These are phyloP conservation scores for Pleurotus cornucopiae DNA, from an alignment of 768 basidiomycete genomes.

Conservation along the genomic window DNA sequence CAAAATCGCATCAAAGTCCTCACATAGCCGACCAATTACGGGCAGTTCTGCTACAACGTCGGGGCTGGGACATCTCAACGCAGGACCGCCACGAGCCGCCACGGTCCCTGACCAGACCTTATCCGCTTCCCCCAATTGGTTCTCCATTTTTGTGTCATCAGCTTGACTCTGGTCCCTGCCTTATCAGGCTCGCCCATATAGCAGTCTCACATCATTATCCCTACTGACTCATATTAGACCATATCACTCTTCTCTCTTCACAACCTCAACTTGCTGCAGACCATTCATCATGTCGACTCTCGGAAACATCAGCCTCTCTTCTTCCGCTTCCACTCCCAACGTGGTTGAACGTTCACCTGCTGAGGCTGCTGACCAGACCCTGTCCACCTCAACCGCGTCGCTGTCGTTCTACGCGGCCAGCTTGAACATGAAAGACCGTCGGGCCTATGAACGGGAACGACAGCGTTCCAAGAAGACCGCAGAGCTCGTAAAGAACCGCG, in stretches of 20 bases:
- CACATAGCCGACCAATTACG: slow-evolving; percentile 2
- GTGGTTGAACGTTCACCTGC: background rate
- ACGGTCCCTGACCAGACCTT: slow-evolving; percentile 7
- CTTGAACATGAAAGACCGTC: slow-evolving; percentile 32
- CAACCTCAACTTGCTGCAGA: background rate
- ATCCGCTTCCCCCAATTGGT: slow-evolving; percentile 7
- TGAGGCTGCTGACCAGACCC: slow-evolving; percentile 6
- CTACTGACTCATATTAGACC: slow-evolving; percentile 3
- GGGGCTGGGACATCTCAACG: background rate
- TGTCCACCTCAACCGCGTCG: slow-evolving; percentile 2
- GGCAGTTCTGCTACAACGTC: slow-evolving; percentile 5
- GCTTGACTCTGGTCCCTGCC: slow-evolving; percentile 6
- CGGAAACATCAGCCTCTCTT: background rate
- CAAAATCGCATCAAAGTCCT: slow-evolving; percentile 5
- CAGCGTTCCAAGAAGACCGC: slow-evolving; percentile 42
- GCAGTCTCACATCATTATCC: slow-evolving; percentile 4
- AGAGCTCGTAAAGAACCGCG: slow-evolving; percentile 31
- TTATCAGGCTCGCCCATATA: background rate
- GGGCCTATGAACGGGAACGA: slow-evolving; percentile 46
- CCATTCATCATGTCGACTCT: background rate
- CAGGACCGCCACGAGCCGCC: slow-evolving; percentile 9
- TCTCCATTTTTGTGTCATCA: slow-evolving; percentile 7
- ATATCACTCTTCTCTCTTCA: background rate
- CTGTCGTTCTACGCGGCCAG: slow-evolving; percentile 6
- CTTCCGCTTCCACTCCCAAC: background rate